Percentiles rank a stretch among this genome's conserved stretches.
These are phyloP conservation scores for Astrocystis sublimbata DNA, from an alignment of 495 filamentous ascomycete genomes.

Conservation along the genomic window DNA sequence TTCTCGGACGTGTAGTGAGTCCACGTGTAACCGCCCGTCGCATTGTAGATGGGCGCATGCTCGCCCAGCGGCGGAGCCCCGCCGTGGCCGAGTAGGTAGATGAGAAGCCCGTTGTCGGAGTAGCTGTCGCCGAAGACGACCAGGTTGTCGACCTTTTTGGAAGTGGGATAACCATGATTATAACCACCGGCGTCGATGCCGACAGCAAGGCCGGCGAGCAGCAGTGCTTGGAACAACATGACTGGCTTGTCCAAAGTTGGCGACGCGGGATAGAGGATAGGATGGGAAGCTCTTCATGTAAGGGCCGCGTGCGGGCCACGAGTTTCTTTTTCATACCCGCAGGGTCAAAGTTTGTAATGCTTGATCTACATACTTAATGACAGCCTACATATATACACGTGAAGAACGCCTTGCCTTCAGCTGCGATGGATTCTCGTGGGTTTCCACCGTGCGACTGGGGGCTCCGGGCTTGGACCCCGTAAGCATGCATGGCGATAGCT, in stretches of 20 bases:
- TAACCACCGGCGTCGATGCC: not conserved
- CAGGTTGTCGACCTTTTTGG: conserved; percentile 10
- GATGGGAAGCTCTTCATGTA: too few relatives aligned
- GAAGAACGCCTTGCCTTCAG: too few relatives aligned
- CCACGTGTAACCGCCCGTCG: conserved; percentile 70
- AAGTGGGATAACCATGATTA: not conserved
- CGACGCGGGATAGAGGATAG: not conserved
- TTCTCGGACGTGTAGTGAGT: conserved; percentile 59
- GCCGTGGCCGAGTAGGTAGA: conserved; percentile 60
- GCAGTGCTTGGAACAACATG: conserved; percentile 1
- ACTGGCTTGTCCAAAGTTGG: not conserved
- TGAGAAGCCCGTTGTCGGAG: conserved; percentile 66
- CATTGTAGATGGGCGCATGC: conserved; percentile 44
- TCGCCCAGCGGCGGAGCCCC: conserved; percentile 61
- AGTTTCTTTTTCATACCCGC: too few relatives aligned
- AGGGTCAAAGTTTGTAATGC: too few relatives aligned
- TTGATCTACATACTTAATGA: too few relatives aligned
- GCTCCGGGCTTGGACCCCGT: too few relatives aligned
- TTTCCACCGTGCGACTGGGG: too few relatives aligned
- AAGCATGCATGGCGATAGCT: too few relatives aligned
- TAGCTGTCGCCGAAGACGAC: conserved; percentile 69
- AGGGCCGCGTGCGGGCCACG: too few relatives aligned
- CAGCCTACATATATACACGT: too few relatives aligned
- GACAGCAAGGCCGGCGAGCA: not conserved
- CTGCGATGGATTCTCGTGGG: too few relatives aligned